Evolutionary conservation across 345 rosid genomes (phyloP).

Genomic region (Boechera divaricarpa): DNA sequence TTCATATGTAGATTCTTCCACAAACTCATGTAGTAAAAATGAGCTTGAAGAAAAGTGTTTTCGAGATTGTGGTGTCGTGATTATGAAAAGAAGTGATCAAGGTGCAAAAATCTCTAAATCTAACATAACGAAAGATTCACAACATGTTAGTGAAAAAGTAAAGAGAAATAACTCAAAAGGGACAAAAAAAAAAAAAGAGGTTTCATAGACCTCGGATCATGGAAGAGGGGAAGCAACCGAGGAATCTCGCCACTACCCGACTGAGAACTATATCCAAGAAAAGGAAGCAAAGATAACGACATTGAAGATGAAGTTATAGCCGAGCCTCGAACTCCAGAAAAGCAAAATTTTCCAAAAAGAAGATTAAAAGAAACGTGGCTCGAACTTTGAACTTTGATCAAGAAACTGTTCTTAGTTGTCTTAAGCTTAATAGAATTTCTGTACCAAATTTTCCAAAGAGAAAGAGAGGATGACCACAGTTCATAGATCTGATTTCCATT

Average conservation of each 20-base stretch:
- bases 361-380: constrained; percentile 4
- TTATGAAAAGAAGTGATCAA: too few relatives aligned
- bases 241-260: not conserved
- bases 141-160: not conserved
- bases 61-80: too few relatives aligned
- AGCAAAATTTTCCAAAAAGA: constrained; percentile 20
- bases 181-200: not conserved
- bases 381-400: not conserved
- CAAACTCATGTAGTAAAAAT: too few relatives aligned
- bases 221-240: constrained; percentile 30
- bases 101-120: too few relatives aligned
- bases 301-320: not conserved
- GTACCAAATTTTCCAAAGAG: constrained; percentile 16
- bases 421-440: not conserved
- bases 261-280: constrained; percentile 21
- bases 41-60: too few relatives aligned
- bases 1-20: too few relatives aligned
- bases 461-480: constrained; percentile 12
- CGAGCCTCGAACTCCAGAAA: constrained; percentile 30
- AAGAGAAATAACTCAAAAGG: not conserved
- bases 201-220: constrained; percentile 29
- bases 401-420: not conserved
- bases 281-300: not conserved
- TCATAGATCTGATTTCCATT: constrained; percentile 18
- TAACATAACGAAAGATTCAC: not conserved